Evolutionary conservation across 2,329 filamentous ascomycete species (phyloP).

Genomic region (Sclerotinia sclerotiorum): DNA sequence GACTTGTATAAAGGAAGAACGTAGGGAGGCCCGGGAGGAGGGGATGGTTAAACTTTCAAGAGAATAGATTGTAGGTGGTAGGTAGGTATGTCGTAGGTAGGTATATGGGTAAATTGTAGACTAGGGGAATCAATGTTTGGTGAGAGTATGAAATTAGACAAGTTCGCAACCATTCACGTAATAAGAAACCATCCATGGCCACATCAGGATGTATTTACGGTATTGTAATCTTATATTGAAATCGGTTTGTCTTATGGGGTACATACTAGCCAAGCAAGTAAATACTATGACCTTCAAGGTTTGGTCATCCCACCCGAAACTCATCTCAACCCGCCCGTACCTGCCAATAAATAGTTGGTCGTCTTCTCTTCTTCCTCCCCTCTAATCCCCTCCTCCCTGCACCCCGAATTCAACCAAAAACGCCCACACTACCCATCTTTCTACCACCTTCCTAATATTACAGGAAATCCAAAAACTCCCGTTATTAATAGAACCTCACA

Average conservation of each 20-base stretch:
- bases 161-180: too few species aligned
- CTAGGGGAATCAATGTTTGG: too few species aligned
- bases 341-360: not conserved
- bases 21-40: too few species aligned
- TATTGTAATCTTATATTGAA: not conserved
- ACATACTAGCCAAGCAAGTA: not conserved
- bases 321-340: not conserved
- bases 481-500: not conserved
- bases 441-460: not conserved
- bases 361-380: not conserved
- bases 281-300: not conserved
- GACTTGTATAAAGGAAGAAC: too few species aligned
- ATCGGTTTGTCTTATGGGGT: not conserved
- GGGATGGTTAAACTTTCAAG: not conserved
- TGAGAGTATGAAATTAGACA: too few species aligned
- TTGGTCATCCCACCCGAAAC: not conserved
- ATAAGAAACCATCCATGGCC: not conserved
- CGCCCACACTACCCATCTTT: not conserved
- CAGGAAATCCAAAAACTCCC: slow-evolving; percentile 2
- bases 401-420: too few species aligned
- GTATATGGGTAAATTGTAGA: too few species aligned
- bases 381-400: not conserved
- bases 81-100: too few species aligned
- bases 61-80: too few species aligned
- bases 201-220: not conserved